phyloP scores from a whole-genome alignment of 768 basidiomycete species.

The Leccinum arenicola region DNA sequence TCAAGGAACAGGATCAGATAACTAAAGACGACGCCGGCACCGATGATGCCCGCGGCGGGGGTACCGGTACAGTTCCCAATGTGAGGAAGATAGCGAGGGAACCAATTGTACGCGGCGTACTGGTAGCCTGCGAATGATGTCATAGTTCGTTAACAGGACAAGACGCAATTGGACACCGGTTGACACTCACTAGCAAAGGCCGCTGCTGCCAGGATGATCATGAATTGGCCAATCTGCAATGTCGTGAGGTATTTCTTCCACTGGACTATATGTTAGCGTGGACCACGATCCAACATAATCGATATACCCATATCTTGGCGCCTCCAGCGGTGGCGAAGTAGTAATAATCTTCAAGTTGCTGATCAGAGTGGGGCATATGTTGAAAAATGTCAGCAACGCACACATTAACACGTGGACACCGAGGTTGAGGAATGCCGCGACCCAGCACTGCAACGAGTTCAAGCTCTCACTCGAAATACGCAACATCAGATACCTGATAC shows the following conservation, averaged over 20 bases:
- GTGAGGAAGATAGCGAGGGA: constrained; percentile 15
- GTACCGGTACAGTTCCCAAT: constrained; percentile 17
- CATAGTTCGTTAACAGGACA: neutral
- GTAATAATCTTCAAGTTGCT: constrained; percentile 74
- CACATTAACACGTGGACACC: constrained; percentile 96
- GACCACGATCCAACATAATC: neutral
- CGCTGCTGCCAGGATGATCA: constrained; percentile 13
- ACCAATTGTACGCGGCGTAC: constrained; percentile 19
- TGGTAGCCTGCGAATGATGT: constrained; percentile 13
- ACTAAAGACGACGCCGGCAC: constrained; percentile 12
- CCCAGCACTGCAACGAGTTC: constrained; percentile 68
- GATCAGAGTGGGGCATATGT: neutral
- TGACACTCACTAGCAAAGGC: constrained; percentile 14
- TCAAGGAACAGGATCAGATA: constrained; percentile 22
- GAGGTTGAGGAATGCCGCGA: constrained; percentile 84
- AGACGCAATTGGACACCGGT: neutral
- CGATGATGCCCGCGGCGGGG: constrained; percentile 13
- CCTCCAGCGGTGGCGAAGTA: constrained; percentile 90
- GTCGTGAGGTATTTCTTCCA: constrained; percentile 27
- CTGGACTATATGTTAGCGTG: constrained; percentile 1
- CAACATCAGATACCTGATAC: constrained; percentile 27
- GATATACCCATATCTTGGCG: constrained; percentile 18
- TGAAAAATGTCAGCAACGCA: constrained; percentile 35
- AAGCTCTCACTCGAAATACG: neutral
- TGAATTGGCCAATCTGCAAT: constrained; percentile 22